These are phyloP conservation scores for Ophiocordyceps robertsii DNA, from an alignment of 2,329 filamentous ascomycete genomes.

Conservation along the genomic window DNA sequence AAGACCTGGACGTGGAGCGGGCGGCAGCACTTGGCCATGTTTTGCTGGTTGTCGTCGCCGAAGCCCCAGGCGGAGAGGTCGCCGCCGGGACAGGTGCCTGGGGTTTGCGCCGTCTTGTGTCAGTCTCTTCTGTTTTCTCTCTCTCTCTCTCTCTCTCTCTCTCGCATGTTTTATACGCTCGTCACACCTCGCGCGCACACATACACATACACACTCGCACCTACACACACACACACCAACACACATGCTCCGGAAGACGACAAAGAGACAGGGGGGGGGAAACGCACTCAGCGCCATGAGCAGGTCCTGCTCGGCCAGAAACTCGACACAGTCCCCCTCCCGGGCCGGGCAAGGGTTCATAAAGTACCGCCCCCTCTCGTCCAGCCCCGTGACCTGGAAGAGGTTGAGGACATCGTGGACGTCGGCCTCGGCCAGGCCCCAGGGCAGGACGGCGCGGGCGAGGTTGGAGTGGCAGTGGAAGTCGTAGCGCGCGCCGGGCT, in stretches of 20 bases:
- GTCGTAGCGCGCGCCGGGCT: slow-evolving; percentile 52
- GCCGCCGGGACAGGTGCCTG: slow-evolving; percentile 65
- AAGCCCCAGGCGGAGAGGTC: slow-evolving; percentile 76
- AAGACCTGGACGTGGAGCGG: slow-evolving; percentile 66
- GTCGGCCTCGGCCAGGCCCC: slow-evolving; percentile 56
- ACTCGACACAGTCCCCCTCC: slow-evolving; percentile 51
- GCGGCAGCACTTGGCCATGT: slow-evolving; percentile 57
- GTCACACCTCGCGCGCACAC: too few species aligned
- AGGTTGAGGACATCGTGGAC: slow-evolving; percentile 79
- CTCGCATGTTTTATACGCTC: too few species aligned
- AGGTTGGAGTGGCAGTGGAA: slow-evolving; percentile 80
- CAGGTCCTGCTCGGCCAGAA: slow-evolving; percentile 68
- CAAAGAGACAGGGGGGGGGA: neutral
- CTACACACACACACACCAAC: too few species aligned
- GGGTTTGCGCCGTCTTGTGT: too few species aligned
- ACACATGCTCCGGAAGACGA: neutral
- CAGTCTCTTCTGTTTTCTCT: too few species aligned
- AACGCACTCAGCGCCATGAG: slow-evolving; percentile 42
- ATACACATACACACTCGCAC: too few species aligned
- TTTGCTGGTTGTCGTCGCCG: slow-evolving; percentile 51
- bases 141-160: too few species aligned
- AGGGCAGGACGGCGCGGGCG: slow-evolving; percentile 55
- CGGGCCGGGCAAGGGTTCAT: slow-evolving; percentile 52
- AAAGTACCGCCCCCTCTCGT: slow-evolving; percentile 60
- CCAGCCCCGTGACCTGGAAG: slow-evolving; percentile 72